These are phyloP conservation scores for Vanrija humicola DNA, from an alignment of 1,284 basidiomycete genomes.

Conservation along the genomic window DNA sequence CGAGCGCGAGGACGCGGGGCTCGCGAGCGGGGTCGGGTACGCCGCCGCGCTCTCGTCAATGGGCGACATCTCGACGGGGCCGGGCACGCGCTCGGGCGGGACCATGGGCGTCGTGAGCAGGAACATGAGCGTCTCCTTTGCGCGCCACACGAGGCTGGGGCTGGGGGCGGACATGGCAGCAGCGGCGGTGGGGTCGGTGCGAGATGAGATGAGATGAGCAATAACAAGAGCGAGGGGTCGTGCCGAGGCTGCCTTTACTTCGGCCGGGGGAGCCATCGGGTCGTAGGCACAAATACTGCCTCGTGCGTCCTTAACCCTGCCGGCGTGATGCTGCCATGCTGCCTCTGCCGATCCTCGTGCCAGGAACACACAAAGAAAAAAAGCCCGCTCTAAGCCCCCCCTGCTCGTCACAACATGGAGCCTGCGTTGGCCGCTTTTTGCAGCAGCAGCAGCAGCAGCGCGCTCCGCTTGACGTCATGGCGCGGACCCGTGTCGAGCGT, in stretches of 20 bases:
- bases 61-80: conserved; percentile 32
- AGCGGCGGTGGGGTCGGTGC: not conserved
- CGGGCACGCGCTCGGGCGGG: conserved; percentile 25
- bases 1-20: not conserved
- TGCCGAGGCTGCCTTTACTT: not conserved
- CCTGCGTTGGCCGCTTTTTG: no score
- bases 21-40: not conserved
- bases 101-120: conserved; percentile 42
- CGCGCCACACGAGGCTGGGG: conserved; percentile 26
- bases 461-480: no score
- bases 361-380: no score
- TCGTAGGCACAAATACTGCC: no score
- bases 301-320: no score
- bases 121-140: conserved; percentile 30
- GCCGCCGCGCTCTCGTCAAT: not conserved
- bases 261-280: no score
- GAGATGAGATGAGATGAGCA: not conserved
- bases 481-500: no score
- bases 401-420: no score
- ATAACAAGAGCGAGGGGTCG: not conserved
- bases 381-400: no score
- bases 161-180: conserved; percentile 1
- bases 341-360: no score
- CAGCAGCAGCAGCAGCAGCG: no score
- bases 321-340: no score